Conservation (phyloP, 352 stramenopile genomes). For the Phytophthora ohioensis region DNA sequence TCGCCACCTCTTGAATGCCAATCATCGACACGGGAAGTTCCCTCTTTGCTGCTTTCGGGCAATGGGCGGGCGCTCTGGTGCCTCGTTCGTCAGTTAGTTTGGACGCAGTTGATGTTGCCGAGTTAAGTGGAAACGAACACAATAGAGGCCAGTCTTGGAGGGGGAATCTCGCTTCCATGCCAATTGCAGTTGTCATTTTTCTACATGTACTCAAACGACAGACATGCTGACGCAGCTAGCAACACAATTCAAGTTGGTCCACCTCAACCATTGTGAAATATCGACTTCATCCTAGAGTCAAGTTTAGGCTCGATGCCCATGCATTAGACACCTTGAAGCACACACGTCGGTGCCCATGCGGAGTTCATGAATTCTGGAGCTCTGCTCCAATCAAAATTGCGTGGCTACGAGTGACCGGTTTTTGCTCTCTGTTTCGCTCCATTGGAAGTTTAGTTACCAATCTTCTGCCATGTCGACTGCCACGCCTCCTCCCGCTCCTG, state of each 20-base stretch:
- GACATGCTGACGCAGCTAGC: not conserved
- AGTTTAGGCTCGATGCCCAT: too few species aligned
- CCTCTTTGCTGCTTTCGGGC: constrained; percentile 39
- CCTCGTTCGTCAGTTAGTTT: constrained; percentile 40
- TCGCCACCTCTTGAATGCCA: constrained; percentile 46
- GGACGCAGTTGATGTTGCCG: constrained; percentile 30
- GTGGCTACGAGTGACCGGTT: constrained; percentile 15
- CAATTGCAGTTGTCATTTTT: constrained; percentile 13
- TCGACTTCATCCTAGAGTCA: not conserved
- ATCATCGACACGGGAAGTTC: constrained; percentile 44
- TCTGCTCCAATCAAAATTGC: constrained; percentile 39
- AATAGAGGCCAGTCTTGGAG: constrained; percentile 50
- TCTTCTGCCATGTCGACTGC: constrained; percentile 44
- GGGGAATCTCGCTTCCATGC: constrained; percentile 38
- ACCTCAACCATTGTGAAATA: not conserved
- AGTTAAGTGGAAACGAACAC: constrained; percentile 40
- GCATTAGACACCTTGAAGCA: too few species aligned
- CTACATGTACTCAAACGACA: not conserved
- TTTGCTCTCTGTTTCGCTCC: constrained; percentile 18
- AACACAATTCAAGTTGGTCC: not conserved
- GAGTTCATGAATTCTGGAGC: constrained; percentile 7
- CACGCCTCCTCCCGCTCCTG: constrained; percentile 35
- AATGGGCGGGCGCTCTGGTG: constrained; percentile 32
- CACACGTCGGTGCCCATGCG: not conserved
- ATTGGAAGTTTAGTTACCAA: constrained; percentile 32